These are phyloP conservation scores for Rhododendron ferrugineum DNA, from an alignment of 148 eudicot species.

Conservation along the genomic window DNA sequence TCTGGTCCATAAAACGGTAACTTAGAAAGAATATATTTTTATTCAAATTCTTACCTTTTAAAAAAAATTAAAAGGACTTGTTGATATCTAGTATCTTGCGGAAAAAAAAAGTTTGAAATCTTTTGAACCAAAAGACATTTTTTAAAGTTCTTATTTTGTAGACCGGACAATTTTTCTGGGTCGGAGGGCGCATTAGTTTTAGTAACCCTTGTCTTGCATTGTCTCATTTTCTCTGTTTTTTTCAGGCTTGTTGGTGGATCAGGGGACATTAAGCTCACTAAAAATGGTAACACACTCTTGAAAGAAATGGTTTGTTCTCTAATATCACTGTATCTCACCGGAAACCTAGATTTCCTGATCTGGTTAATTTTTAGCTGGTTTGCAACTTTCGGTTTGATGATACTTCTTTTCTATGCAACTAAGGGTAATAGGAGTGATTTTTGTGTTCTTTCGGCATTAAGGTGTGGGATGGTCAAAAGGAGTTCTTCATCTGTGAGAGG, in stretches of 20 bases:
- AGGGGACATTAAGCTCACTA: slow-evolving; percentile 89
- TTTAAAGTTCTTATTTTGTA: background rate
- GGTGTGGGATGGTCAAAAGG: background rate
- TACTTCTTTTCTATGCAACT: background rate
- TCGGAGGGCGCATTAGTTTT: background rate
- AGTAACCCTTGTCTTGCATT: background rate
- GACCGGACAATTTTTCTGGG: background rate
- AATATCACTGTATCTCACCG: background rate
- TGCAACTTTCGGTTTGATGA: background rate
- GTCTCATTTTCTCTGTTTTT: background rate
- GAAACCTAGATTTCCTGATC: background rate
- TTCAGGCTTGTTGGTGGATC: slow-evolving; percentile 94
- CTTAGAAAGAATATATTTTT: background rate
- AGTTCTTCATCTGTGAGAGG: background rate
- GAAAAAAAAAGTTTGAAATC: background rate
- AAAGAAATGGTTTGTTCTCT: slow-evolving; percentile 71
- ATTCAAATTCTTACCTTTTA: background rate
- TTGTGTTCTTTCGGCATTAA: background rate
- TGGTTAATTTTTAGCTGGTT: background rate
- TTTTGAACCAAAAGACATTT: background rate
- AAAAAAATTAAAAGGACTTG: background rate
- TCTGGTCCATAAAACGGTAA: background rate
- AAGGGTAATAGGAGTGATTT: background rate
- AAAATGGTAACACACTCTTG: slow-evolving; percentile 85
- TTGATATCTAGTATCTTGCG: background rate